phyloP scores from a whole-genome alignment of 2,329 filamentous ascomycete species.

The Emergomyces pasteurianus region DNA sequence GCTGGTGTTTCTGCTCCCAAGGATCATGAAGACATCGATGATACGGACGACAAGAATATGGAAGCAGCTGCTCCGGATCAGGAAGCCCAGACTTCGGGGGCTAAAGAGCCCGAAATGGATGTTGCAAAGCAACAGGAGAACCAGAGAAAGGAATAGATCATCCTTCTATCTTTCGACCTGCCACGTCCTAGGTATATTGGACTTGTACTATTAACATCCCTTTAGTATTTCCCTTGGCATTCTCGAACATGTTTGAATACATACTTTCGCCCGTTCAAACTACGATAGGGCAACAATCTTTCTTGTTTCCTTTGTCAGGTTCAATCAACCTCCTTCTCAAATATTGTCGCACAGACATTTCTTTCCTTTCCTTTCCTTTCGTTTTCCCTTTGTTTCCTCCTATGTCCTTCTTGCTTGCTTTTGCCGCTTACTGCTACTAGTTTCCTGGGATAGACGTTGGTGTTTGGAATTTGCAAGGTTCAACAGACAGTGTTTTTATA shows the following conservation, averaged over 20 bases:
- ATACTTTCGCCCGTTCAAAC: not conserved
- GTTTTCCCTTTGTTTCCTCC: not conserved
- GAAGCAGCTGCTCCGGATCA: conserved; percentile 44
- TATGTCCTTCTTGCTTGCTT: not conserved
- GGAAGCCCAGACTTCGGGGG: conserved; percentile 38
- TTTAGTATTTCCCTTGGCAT: not conserved
- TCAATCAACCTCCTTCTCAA: not conserved
- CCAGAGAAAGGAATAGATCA: conserved; percentile 14
- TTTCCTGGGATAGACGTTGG: not conserved
- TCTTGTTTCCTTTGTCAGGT: not conserved
- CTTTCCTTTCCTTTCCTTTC: not conserved
- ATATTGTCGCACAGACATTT: not conserved
- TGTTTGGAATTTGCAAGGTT: not conserved
- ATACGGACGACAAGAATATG: conserved; percentile 51
- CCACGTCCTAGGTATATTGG: not conserved
- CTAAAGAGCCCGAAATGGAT: conserved; percentile 27
- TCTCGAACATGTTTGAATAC: not conserved
- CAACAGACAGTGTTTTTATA: not conserved
- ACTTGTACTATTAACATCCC: not conserved
- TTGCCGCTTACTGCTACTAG: not conserved
- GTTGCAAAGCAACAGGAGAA: conserved; percentile 16
- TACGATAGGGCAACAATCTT: not conserved
- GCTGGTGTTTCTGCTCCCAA: conserved; percentile 63
- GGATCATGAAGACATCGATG: conserved; percentile 86
- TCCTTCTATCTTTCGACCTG: not conserved